Base-by-base conservation (phyloP, 371 early-diverging fungal species). In the Mortierella sp. region DNA sequence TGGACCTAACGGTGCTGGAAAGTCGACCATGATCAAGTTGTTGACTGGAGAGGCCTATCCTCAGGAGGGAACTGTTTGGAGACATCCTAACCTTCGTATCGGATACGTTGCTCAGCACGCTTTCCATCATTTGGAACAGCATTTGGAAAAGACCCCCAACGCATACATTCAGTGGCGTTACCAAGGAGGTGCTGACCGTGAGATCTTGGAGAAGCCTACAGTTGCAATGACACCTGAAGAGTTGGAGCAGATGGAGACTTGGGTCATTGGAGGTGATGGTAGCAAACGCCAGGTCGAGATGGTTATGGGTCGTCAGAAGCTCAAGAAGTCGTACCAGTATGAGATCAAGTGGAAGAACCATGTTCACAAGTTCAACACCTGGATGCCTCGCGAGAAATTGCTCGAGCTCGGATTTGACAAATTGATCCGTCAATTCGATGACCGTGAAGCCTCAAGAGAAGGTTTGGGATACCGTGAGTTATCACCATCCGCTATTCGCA, bases 41-140 rank as follows among this genome's bases (percentile, higher is more conserved):
- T 76, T 96, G 76, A 93, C 94, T 62, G 93, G 94, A 76, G 93
- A 93, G 75, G 85, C 91, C 26, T 88, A 89, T 47, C 87, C 54
- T 78, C 89, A 55, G 71, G 78, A 35, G 88, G 93, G 84, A 86
- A 91, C 63, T 0, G 91, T 94, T 63, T 89, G 88, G 88, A 92
- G 91, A 87, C 93, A 93, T 76, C 89, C 89, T 59, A 87, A 88
- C 84, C 76, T 90, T 72, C 90, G 92, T 81, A 86, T 90, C 67
- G 93, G 90, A 61, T 94, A 93, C 76, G 93, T 93, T 67, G 91
- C 94, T 42, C 95, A 94, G 84, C 92, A 93, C 68, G 91, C 92
- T 64, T 91, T 92, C 91, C 93, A 93, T 75, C 92, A 92, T 72
- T 86, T 91, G 61, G 91, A 92, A 69, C 87, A 88, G 64, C 91